Conservation (phyloP, 768 basidiomycete genomes). For the Plicaturopsis crispa region DNA sequence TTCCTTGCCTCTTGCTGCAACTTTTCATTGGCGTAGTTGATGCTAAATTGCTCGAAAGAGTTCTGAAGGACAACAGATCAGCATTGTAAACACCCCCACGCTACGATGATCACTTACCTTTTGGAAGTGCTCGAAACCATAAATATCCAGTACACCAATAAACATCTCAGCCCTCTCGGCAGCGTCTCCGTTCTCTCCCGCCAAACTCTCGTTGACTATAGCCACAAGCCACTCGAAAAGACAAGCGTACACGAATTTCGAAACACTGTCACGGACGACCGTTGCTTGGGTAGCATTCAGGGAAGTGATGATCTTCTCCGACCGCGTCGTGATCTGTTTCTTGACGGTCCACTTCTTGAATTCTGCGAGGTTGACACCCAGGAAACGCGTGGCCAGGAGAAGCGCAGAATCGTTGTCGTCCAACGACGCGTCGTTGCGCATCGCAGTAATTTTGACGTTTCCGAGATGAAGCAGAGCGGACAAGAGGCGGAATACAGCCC, state of each 20-base stretch:
- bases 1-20: conserved; percentile 98
- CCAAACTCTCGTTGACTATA: conserved; percentile 93
- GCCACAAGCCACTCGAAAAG: conserved; percentile 98
- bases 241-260: conserved; percentile 98
- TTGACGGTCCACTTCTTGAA: conserved; percentile 99
- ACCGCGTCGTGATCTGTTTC: conserved; percentile 91
- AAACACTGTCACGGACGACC: conserved; percentile 92
- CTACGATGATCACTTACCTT: conserved; percentile 54
- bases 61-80: conserved; percentile 39
- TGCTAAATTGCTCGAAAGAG: conserved; percentile 97
- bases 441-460: conserved; percentile 84
- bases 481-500: conserved; percentile 93
- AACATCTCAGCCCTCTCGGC: conserved; percentile 93
- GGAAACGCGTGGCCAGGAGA: conserved; percentile 75
- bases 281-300: conserved; percentile 85
- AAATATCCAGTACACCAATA: conserved; percentile 97
- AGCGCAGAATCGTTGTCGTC: conserved; percentile 80
- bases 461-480: conserved; percentile 95
- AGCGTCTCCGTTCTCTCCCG: conserved; percentile 90
- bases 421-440: conserved; percentile 75
- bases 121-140: conserved; percentile 96
- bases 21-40: conserved; percentile 99
- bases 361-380: conserved; percentile 83
- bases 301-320: conserved; percentile 90
- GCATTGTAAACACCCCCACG: conserved; percentile 5